These are phyloP conservation scores for Cardamine resedifolia DNA, from an alignment of 345 rosid species.

Conservation along the genomic window DNA sequence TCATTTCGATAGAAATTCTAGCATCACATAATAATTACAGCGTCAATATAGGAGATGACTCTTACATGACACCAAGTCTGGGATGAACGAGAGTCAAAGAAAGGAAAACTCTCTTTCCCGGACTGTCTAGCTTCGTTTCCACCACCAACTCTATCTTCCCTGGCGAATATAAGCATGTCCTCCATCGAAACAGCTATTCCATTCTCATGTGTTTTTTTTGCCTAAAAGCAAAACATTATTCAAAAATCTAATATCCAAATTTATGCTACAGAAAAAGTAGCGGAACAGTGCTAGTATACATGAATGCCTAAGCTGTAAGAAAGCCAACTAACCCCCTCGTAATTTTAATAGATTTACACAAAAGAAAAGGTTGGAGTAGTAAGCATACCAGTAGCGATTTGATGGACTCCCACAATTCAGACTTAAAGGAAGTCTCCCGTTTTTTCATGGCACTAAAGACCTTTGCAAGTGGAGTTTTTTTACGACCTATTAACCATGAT, in stretches of 20 bases:
- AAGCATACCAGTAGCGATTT: constrained; percentile 53
- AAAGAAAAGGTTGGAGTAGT: constrained; percentile 19
- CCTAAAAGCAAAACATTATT: constrained; percentile 42
- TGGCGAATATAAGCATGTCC: constrained; percentile 55
- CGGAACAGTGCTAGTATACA: neutral
- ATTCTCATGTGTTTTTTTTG: constrained; percentile 43
- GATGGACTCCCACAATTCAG: constrained; percentile 48
- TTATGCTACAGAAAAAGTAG: constrained; percentile 1
- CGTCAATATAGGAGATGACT: constrained; percentile 25
- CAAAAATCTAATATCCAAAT: constrained; percentile 3
- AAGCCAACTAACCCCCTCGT: neutral
- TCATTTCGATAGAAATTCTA: neutral
- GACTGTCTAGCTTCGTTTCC: constrained; percentile 37
- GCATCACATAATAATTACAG: neutral
- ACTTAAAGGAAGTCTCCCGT: constrained; percentile 62
- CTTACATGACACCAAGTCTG: constrained; percentile 59
- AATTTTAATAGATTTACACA: neutral
- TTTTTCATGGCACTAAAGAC: constrained; percentile 57
- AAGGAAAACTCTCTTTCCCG: constrained; percentile 36
- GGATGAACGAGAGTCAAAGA: constrained; percentile 43
- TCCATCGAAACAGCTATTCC: constrained; percentile 48
- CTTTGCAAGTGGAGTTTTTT: constrained; percentile 48
- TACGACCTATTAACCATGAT: constrained; percentile 47
- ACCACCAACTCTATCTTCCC: constrained; percentile 40
- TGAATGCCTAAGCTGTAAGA: constrained; percentile 4